Evolutionary conservation across 2,329 filamentous ascomycete genomes (phyloP), one percentile per base, ranked within the genome.

Genomic region (Alternaria brassicicola): DNA sequence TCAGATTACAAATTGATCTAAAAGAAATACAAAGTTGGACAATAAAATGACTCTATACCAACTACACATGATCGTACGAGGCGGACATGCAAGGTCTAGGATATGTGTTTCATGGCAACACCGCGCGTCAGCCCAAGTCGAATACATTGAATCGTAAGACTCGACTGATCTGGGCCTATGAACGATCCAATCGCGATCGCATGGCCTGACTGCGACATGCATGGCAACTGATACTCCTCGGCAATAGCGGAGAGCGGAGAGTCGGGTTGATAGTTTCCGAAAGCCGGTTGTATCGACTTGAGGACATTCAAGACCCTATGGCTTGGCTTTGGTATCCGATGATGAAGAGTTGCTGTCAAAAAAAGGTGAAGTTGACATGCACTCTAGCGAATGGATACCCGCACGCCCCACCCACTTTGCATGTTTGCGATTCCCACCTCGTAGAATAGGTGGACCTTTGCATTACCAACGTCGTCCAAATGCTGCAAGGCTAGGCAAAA

Each of bases 281-380:
- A 48, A 33, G 23, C 19, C 36, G 5, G 9, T 28, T 35, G 28
- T 28, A 52, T n/a, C 21, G 17, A 23, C 26, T 21, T 33, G 31
- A 33, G 38, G 42, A 33, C 45, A 41, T 33, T 39, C 50, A 17
- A 39, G 36, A 13, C 6, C 19, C 19, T 12, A 39, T 23, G 36
- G n/a, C 53, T 49, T 30, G 52, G 52, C 52, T 51, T 31, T 26
- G 8, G 13, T 6, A 35, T 48, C 50, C 55, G 47, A 45, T 35
- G 48, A 56, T 39, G 39, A 26, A 51, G 10, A 46, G 30, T 30
- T 28, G 10, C 30, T 25, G 21, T 43, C 46, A 33, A 35, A 50
- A 50, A 17, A 48, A 52, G 48, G 46, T 31, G 55, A 52, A 39
- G 53, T 17, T 25, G 31, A 38, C 23, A 45, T 38, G 15, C 12